Evolutionary conservation across 2,329 filamentous ascomycete species (phyloP).

Genomic region (Zymoseptoria tritici): DNA sequence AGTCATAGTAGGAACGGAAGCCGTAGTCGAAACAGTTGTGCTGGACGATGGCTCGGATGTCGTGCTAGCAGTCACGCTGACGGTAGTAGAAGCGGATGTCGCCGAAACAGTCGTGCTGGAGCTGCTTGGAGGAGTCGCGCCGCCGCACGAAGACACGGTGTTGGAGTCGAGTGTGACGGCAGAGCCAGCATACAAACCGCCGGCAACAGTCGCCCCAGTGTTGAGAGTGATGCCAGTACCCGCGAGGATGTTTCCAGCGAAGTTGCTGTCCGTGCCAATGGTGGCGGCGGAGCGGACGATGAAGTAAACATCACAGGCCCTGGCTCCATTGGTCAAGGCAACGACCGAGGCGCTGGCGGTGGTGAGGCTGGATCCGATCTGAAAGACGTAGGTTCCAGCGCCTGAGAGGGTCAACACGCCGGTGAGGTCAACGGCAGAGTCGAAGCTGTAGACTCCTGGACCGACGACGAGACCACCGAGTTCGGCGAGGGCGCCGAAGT

Average conservation of each 20-base stretch:
- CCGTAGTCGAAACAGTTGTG: not conserved
- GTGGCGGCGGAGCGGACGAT: slow-evolving; percentile 6
- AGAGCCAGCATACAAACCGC: slow-evolving; percentile 5
- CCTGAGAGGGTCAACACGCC: slow-evolving; percentile 4
- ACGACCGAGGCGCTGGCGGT: slow-evolving; percentile 4
- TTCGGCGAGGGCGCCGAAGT: not conserved
- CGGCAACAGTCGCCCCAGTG: slow-evolving; percentile 2
- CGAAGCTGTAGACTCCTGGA: slow-evolving; percentile 6
- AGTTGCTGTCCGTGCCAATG: slow-evolving; percentile 1
- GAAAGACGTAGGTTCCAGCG: slow-evolving; percentile 3
- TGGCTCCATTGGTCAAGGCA: slow-evolving; percentile 5
- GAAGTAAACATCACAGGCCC: slow-evolving; percentile 6
- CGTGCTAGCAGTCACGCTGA: not conserved
- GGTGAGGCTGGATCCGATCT: slow-evolving; percentile 4
- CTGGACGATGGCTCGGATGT: not conserved
- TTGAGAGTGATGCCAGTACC: slow-evolving; percentile 4
- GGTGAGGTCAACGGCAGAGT: slow-evolving; percentile 3
- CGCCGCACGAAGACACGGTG: not conserved
- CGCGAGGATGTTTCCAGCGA: slow-evolving; percentile 5
- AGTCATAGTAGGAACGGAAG: not conserved
- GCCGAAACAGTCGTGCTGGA: not conserved
- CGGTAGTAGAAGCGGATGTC: not conserved
- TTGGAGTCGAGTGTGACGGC: slow-evolving; percentile 6
- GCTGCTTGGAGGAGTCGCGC: not conserved
- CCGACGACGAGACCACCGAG: slow-evolving; percentile 2